These are phyloP conservation scores for Vitis hybrid DNA, from an alignment of 177 flowering plant genomes.

Conservation along the genomic window DNA sequence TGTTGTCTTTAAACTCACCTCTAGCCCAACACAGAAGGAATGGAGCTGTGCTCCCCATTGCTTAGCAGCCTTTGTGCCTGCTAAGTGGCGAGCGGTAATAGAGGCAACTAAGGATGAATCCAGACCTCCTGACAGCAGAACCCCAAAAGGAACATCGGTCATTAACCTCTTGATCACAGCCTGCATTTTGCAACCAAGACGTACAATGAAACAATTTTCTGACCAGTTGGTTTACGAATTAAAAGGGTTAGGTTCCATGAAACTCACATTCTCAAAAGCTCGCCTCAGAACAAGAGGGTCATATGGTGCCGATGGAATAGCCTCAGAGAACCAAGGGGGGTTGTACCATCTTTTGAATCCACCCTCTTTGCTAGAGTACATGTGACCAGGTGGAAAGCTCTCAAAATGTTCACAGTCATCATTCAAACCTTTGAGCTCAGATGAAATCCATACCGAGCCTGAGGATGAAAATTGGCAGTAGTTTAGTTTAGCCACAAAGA, in stretches of 20 bases:
- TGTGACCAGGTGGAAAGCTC: conserved; percentile 84
- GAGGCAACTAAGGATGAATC: conserved; percentile 85
- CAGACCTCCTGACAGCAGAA: conserved; percentile 80
- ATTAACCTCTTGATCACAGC: conserved; percentile 88
- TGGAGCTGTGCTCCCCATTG: conserved; percentile 89
- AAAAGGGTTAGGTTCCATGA: background rate
- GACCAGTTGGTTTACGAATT: background rate
- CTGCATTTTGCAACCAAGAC: conserved; percentile 28
- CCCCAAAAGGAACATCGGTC: conserved; percentile 96
- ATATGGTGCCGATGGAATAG: conserved; percentile 70
- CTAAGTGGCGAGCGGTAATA: conserved; percentile 66
- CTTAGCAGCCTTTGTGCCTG: conserved; percentile 73
- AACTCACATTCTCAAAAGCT: conserved; percentile 67
- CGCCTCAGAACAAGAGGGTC: conserved; percentile 70
- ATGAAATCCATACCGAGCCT: conserved; percentile 95
- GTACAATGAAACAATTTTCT: background rate
- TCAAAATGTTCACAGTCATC: conserved; percentile 93
- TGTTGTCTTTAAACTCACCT: conserved; percentile 33
- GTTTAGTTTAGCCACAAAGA: no score
- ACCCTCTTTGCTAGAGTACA: conserved; percentile 81
- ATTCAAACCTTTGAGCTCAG: conserved; percentile 80
- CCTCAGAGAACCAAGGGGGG: conserved; percentile 76
- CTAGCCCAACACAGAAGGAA: conserved; percentile 85
- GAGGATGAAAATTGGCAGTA: conserved; percentile 10
- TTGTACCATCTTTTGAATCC: conserved; percentile 73